Evolutionary conservation across 768 basidiomycete genomes (phyloP), one percentile per base, ranked within the genome.

Genomic region (Lentinus brumalis): DNA sequence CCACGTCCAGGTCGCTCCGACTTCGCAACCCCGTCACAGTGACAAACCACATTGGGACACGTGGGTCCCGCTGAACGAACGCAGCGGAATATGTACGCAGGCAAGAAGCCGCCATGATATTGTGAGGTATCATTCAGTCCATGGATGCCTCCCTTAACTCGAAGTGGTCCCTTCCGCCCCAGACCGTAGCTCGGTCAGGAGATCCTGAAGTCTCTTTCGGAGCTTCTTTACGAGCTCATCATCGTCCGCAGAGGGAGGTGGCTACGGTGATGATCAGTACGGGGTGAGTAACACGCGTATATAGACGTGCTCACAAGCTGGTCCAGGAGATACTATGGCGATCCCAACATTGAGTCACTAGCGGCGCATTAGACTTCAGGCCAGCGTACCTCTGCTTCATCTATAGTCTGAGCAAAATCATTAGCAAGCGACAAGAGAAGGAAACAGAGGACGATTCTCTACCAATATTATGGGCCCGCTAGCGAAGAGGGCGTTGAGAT

Each of bases 311-410:
- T 15, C 42, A 66, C 65, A 32, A 66, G 41, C 50, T 66, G 65
- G 29, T 66, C 65, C 10, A 66, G 49, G 21, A 66, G 61, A 39
- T 66, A 66, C 65, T 66, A 18, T 10, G 38, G 35, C 35, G 35
- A 35, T 35, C 35, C 35, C 35, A 35, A 49, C 21, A 29, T 9
- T 5, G 18, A 45, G 5, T 7, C 14, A 31, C 16, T 50, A 39
- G 8, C 30, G 46, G 8, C n/a, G 15, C 16, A 29, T 12, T n/a
- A 11, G 49, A n/a, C 18, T 30, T 44, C 15, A 4, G 5, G 9
- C 30, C 21, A 18, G n/a, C 53, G 14, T 52, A 63, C 62, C 62
- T 63, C 62, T 15, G 62, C 62, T 57, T 63, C 62, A 16, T 63
- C 62, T 6, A 63, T 63, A 2, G 62, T 63, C 62, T 63, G n/a